Conservation (phyloP, 129 eudicot genomes). For the Arctium lappa region DNA sequence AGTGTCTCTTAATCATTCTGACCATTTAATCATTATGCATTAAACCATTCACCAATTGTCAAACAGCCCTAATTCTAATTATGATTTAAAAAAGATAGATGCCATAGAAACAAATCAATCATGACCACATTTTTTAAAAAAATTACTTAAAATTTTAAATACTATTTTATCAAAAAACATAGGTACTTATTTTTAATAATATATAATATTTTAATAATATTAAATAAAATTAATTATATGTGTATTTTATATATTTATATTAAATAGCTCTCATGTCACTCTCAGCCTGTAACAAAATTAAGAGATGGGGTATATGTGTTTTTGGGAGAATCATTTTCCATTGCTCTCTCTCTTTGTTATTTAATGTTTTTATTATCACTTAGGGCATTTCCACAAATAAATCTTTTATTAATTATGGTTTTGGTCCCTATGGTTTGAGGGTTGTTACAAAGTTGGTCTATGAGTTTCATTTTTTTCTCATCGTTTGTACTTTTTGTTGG, state of each 20-base stretch:
- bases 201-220: too few relatives aligned
- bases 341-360: constrained; percentile 1
- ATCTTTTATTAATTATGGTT: not conserved
- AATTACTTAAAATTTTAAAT: too few relatives aligned
- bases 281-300: constrained; percentile 32
- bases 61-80: too few relatives aligned
- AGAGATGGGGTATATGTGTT: constrained; percentile 43
- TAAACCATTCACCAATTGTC: too few relatives aligned
- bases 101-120: not conserved
- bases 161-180: not conserved
- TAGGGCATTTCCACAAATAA: not conserved
- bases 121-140: not conserved
- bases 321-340: constrained; percentile 10
- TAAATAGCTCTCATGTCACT: constrained; percentile 27
- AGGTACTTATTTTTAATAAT: not conserved
- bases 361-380: constrained; percentile 16
- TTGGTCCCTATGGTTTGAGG: not conserved
- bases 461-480: not conserved
- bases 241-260: not conserved
- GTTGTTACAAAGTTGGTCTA: not conserved
- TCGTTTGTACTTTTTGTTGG: not conserved
- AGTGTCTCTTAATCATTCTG: too few relatives aligned
- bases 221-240: not conserved
- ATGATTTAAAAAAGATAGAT: not conserved
- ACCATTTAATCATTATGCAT: too few relatives aligned